Evolutionary conservation across 1,284 basidiomycete genomes (phyloP).

Genomic region (Wallemia mellicola): DNA sequence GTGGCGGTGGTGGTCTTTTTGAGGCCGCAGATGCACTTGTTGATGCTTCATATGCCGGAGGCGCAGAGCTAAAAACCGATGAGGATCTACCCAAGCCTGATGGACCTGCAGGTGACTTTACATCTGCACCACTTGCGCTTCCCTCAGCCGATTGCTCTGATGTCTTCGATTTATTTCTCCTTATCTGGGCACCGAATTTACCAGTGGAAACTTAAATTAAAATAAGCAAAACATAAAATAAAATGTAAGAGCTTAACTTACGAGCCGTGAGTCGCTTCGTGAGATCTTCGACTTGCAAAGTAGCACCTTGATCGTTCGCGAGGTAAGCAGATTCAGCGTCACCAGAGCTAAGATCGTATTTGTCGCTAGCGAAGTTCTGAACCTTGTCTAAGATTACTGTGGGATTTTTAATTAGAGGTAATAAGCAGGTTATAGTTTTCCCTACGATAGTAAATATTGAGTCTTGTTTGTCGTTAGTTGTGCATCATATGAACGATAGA

Average conservation of each 20-base stretch:
- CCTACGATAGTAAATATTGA: slow-evolving; percentile 84
- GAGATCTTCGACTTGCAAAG: slow-evolving; percentile 40
- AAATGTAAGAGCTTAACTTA: no score
- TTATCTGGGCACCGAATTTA: not conserved
- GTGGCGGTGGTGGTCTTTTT: slow-evolving; percentile 56
- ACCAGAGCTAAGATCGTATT: slow-evolving; percentile 39
- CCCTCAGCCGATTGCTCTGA: not conserved
- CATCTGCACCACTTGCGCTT: not conserved
- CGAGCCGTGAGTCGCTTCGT: slow-evolving; percentile 13
- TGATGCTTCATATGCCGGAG: slow-evolving; percentile 13
- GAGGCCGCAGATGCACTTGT: slow-evolving; percentile 31
- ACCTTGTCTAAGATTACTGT: slow-evolving; percentile 81
- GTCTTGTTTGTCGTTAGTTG: slow-evolving; percentile 18
- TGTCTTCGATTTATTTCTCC: not conserved
- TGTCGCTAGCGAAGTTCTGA: slow-evolving; percentile 53
- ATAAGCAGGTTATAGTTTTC: no score
- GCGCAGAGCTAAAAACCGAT: slow-evolving; percentile 6
- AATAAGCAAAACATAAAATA: no score
- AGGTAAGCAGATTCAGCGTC: slow-evolving; percentile 56
- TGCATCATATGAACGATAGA: not conserved
- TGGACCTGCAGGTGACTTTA: not conserved
- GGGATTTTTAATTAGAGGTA: no score
- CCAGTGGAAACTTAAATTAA: not conserved
- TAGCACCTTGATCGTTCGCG: slow-evolving; percentile 44
- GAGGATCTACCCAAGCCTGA: slow-evolving; percentile 8